Conservation (phyloP, 192 early-diverging fungal species). For the Coemansia sp. region DNA sequence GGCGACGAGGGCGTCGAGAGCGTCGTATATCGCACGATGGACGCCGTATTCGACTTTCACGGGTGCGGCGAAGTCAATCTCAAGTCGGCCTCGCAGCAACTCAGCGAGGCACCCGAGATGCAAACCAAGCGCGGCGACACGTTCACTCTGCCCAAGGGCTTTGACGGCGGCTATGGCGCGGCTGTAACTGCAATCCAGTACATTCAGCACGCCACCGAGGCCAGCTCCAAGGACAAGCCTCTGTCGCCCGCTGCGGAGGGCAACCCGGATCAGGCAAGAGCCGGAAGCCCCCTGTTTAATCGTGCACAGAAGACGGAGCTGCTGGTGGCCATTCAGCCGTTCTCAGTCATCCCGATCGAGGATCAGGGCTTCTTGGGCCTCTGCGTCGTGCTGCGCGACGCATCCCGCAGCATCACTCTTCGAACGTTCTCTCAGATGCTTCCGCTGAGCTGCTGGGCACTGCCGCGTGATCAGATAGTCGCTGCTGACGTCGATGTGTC, state of each 20-base stretch:
- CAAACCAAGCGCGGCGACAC: conserved; percentile 49
- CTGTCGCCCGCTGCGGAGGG: background rate
- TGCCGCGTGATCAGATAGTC: conserved; percentile 54
- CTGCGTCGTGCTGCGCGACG: conserved; percentile 47
- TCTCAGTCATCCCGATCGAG: conserved; percentile 49
- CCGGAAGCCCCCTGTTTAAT: conserved; percentile 44
- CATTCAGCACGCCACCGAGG: conserved; percentile 29
- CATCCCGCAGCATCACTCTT: conserved; percentile 32
- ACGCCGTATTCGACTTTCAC: conserved; percentile 50
- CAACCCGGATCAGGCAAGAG: background rate
- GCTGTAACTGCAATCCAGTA: conserved; percentile 47
- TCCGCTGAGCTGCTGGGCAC: conserved; percentile 49
- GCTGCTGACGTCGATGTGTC: conserved; percentile 46
- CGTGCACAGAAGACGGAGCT: conserved; percentile 47
- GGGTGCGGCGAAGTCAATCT: conserved; percentile 41
- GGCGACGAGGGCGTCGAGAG: conserved; percentile 30
- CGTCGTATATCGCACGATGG: conserved; percentile 50
- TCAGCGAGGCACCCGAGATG: conserved; percentile 44
- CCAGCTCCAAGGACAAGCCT: conserved; percentile 6
- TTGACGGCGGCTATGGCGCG: conserved; percentile 53
- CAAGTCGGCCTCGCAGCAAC: conserved; percentile 32
- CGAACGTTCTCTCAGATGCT: conserved; percentile 56
- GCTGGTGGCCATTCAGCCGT: conserved; percentile 48
- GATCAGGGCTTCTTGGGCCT: conserved; percentile 44
- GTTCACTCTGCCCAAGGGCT: conserved; percentile 52